A percentile compares a stretch with the other conserved stretches of the same genome.
These are phyloP conservation scores for Quercus ilex DNA, from an alignment of 306 rosid species.

Conservation along the genomic window DNA sequence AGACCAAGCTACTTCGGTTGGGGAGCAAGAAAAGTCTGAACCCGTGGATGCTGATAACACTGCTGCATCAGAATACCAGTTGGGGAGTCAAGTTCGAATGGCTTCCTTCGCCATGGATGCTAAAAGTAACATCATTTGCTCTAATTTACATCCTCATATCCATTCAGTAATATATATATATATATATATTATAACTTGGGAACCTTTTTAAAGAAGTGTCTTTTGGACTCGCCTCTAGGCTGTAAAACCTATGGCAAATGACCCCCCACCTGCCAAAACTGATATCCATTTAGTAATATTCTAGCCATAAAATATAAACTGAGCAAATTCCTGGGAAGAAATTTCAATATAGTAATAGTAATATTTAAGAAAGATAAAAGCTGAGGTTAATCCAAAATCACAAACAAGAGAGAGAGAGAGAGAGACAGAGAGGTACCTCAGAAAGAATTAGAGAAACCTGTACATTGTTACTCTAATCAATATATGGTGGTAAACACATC, in stretches of 20 bases:
- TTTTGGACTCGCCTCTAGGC: too few species aligned
- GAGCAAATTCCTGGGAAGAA: neutral
- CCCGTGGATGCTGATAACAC: slow-evolving; percentile 37
- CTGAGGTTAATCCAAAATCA: neutral
- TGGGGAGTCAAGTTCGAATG: slow-evolving; percentile 39
- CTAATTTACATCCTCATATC: neutral
- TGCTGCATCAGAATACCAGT: slow-evolving; percentile 34
- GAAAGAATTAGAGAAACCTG: neutral
- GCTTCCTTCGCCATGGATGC: slow-evolving; percentile 27
- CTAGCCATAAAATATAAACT: neutral
- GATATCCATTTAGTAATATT: neutral
- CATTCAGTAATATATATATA: too few species aligned
- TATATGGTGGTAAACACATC: too few species aligned
- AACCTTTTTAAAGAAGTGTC: too few species aligned
- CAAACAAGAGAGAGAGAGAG: neutral
- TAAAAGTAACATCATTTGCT: slow-evolving; percentile 41
- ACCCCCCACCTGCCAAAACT: too few species aligned
- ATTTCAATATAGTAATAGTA: neutral
- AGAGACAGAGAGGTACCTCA: neutral
- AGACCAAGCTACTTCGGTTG: slow-evolving; percentile 46
- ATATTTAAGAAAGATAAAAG: neutral
- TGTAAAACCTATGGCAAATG: too few species aligned
- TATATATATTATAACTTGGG: too few species aligned
- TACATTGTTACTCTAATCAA: neutral
- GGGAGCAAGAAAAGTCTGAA: slow-evolving; percentile 52